Conservation (phyloP, 176 grass and related monocot species). For the Eragrostis curvula region DNA sequence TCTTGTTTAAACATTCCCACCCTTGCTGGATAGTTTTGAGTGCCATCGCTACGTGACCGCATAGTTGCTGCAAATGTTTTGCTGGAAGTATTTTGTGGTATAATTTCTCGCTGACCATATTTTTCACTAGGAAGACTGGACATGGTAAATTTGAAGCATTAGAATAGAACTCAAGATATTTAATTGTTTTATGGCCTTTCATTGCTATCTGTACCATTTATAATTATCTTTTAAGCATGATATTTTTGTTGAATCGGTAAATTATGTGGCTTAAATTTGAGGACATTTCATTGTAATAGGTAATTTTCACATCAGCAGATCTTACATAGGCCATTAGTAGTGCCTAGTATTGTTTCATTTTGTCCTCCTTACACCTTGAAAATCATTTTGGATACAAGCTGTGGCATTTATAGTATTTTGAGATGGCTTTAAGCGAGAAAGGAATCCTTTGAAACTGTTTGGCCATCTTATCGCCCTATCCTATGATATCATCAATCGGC, state of each 20-base stretch:
- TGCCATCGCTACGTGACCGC: neutral
- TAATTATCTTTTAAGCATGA: no score
- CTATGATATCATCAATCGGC: neutral
- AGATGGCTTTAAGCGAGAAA: neutral
- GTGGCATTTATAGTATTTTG: neutral
- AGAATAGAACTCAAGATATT: neutral
- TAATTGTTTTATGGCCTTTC: neutral
- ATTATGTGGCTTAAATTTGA: no score
- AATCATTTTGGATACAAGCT: neutral
- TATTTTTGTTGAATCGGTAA: no score
- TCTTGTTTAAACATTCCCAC: neutral
- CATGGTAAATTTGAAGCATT: neutral
- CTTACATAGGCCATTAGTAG: no score
- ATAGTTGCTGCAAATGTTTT: neutral
- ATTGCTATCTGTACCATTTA: neutral
- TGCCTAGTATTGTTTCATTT: no score
- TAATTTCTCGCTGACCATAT: neutral
- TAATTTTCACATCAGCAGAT: no score
- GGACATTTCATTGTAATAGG: no score
- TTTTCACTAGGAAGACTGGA: neutral
- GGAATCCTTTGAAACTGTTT: neutral
- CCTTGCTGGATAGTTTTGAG: neutral
- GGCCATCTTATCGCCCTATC: neutral
- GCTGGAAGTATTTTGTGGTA: neutral
- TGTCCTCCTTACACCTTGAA: no score